Percentiles rank a stretch among this genome's conserved stretches.
Evolutionary conservation across 2,329 filamentous ascomycete species (phyloP).

Genomic region (Fonsecaea pugnacius): DNA sequence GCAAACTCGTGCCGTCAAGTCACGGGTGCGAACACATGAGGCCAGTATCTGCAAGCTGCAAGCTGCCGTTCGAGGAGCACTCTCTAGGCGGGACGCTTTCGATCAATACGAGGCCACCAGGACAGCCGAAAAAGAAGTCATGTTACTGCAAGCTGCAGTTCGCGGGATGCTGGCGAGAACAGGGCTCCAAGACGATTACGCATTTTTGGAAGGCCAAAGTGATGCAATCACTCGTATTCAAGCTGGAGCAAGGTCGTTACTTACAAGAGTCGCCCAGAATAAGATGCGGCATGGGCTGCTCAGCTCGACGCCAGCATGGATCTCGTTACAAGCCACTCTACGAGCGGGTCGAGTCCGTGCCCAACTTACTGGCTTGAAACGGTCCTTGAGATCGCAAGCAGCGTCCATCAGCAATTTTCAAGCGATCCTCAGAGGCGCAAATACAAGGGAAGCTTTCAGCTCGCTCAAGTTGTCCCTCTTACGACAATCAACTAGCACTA

Average conservation of each 20-base stretch:
- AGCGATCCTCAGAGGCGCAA: constrained; percentile 55
- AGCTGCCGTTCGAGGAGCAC: constrained; percentile 58
- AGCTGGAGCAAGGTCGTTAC: constrained; percentile 42
- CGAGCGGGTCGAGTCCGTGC: constrained; percentile 47
- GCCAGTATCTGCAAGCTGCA: constrained; percentile 57
- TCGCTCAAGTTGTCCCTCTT: constrained; percentile 60
- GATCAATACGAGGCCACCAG: constrained; percentile 65
- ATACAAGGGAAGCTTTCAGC: constrained; percentile 48
- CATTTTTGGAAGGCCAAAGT: constrained; percentile 30
- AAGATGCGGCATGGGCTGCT: constrained; percentile 49
- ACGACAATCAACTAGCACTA: constrained; percentile 61
- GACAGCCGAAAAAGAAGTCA: constrained; percentile 67
- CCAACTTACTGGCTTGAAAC: constrained; percentile 41
- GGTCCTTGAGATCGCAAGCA: constrained; percentile 52
- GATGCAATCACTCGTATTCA: constrained; percentile 54
- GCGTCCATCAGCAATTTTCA: constrained; percentile 55
- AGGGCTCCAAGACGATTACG: constrained; percentile 22
- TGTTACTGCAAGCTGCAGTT: constrained; percentile 64
- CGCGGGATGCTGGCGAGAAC: constrained; percentile 55
- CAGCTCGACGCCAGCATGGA: constrained; percentile 48
- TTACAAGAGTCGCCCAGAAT: constrained; percentile 45
- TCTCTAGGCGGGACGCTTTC: constrained; percentile 48
- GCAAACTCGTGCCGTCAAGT: constrained; percentile 49
- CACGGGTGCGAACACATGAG: constrained; percentile 46
- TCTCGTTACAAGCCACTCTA: constrained; percentile 51